Evolutionary conservation across 257 asterid species (phyloP), one percentile per base, ranked within the genome.

Genomic region (Nicotiana sylvestris): DNA sequence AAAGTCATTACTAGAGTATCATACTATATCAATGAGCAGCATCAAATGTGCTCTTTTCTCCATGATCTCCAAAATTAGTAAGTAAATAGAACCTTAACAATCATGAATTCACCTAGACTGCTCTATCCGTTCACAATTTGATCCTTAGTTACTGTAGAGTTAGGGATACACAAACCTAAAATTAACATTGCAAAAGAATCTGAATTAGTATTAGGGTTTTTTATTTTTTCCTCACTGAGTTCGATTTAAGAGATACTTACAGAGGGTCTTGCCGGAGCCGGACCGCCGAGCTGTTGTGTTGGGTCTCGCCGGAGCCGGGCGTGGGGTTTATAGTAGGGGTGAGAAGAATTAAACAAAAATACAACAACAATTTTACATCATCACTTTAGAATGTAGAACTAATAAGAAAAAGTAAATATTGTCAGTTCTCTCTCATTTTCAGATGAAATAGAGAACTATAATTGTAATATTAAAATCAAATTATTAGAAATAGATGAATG

Each of bases 301-400:
- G 9, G 80, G 4, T 49, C 79, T 49, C 25, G 62, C 62, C 27
- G 79, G 79, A 72, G 61, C 79, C n/a, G 79, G 79, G 46, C 25
- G 46, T 33, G 62, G 62, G 39, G 25, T 49, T 74, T 25, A 49
- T 49, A 49, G 80, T 12, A 27, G 43, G 25, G 29, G 2, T 5
- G 70, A 27, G 4, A 43, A 12, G 12, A 43, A 43, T 43, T 43
- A 9, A 43, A 43, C 51, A 43, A 43, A 43, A 43, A 43, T 43
- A 43, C 51, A 43, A 43, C 51, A 43, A 43, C 51, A 43, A 43
- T 9, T 43, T 9, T 43, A 8, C 51, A 43, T 43, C 51, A 43
- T 43, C 51, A 43, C 49, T 39, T 39, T 8, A 39, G 49, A 43
- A 43, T 9, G 51, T 43, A 43, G 51, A 8, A 8, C 3, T 43